Evolutionary conservation across 768 basidiomycete genomes (phyloP), one percentile per base, ranked within the genome.

Genomic region (Galerina marginata): DNA sequence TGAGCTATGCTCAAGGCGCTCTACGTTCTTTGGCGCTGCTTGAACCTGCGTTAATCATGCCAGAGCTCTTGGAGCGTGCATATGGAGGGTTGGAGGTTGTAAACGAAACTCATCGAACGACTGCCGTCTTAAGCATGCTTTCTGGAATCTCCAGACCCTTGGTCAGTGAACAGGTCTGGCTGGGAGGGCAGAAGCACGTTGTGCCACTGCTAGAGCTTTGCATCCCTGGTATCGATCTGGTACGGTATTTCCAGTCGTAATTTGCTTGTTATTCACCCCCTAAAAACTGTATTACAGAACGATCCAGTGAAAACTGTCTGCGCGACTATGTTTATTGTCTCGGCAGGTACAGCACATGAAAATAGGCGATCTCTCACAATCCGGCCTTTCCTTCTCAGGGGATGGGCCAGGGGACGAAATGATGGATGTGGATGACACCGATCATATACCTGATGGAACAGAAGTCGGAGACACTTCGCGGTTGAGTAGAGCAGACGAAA

Each of bases 101-200:
- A 15, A 95, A 96, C 64, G 96, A 98, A 80, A 99, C 96, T 0
- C 94, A 97, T 71, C 81, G 96, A 42, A 97, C 96, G 4, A 95
- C 94, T 2, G 92, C 96, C 1, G 93, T 94, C 9, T 80, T 98
- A 46, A 92, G 90, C 53, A 91, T 92, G 72, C 82, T 98, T 29
- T 85, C 91, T 16, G 88, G 86, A 2, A 86, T 95, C 26, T 79
- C 92, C 15, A 81, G 89, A 4, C 89, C 93, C 9, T 74, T 98
- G 15, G 85, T 92, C 2, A 87, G 86, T 3, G 91, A 95, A 69
- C 84, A 78, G 25, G 69, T 91, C 29, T 97, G 93, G 89, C 79
- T 91, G 4, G 86, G 88, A 7, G 96, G 96, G 0, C 94, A 94
- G 72, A 93, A 92, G 71, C 91, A 96, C 69, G 76, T 99, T 42